phyloP scores from a whole-genome alignment of 2,329 filamentous ascomycete genomes.

The Tolypocladium album region DNA sequence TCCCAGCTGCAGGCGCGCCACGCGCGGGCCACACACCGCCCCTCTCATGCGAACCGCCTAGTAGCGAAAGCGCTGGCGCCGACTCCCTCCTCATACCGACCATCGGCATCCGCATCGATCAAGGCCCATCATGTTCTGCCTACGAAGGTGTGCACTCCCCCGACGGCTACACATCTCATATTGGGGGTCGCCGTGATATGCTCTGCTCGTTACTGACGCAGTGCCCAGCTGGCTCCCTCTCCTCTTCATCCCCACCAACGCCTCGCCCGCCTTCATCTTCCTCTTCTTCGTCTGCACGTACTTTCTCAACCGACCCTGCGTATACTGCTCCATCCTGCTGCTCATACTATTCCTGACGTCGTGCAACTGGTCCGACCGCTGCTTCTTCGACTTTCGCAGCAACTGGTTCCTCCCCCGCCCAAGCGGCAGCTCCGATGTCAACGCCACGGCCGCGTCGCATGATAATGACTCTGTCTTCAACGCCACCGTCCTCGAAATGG shows the following conservation, averaged over 20 bases:
- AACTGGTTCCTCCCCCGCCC: conserved; percentile 87
- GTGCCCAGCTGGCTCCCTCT: conserved; percentile 65
- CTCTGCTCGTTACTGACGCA: not conserved
- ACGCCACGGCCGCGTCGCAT: conserved; percentile 7
- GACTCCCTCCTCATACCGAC: not conserved
- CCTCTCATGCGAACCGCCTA: not conserved
- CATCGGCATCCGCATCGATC: not conserved
- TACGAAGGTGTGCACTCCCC: conserved; percentile 30
- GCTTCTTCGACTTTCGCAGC: conserved; percentile 84
- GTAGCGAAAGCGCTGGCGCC: not conserved
- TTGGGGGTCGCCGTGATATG: not conserved
- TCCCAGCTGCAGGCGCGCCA: not conserved
- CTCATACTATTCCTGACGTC: conserved; percentile 89
- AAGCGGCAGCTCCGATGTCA: conserved; percentile 18
- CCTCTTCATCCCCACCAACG: conserved; percentile 80
- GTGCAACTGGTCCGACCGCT: conserved; percentile 80
- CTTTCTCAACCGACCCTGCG: conserved; percentile 90
- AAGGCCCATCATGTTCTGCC: conserved; percentile 43
- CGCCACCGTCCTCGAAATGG: conserved; percentile 38
- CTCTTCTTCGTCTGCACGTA: conserved; percentile 89
- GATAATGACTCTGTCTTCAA: conserved; percentile 25
- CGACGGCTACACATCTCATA: not conserved
- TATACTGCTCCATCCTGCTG: conserved; percentile 95
- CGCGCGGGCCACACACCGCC: not conserved
- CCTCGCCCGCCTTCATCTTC: conserved; percentile 75